phyloP scores from a whole-genome alignment of 164 flowering plant genomes.

The Liquidambar formosana region DNA sequence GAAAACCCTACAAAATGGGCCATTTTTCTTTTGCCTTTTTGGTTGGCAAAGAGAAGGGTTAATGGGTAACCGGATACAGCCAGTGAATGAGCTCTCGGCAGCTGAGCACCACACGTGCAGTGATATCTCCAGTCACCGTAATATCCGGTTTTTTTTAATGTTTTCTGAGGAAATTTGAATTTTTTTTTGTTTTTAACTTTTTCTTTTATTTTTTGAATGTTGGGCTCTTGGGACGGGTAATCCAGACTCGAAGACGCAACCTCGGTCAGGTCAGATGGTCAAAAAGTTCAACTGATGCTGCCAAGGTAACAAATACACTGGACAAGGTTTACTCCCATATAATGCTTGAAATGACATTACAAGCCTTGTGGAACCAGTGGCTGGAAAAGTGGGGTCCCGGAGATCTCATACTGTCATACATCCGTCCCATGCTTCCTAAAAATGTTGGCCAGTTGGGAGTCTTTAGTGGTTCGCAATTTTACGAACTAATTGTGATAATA shows the following conservation, averaged over 20 bases:
- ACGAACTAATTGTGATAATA: too few species aligned
- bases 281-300: conserved; percentile 2
- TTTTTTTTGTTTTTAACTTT: neutral
- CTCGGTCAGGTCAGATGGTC: neutral
- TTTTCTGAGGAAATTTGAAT: neutral
- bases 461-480: too few species aligned
- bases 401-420: too few species aligned
- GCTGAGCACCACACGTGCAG: conserved; percentile 43
- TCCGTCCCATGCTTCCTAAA: too few species aligned
- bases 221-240: neutral
- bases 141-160: conserved; percentile 4
- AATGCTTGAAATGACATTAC: neutral
- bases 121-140: conserved; percentile 21
- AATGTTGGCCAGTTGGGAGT: too few species aligned
- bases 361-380: too few species aligned
- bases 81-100: conserved; percentile 30
- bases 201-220: neutral
- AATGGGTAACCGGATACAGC: conserved; percentile 22
- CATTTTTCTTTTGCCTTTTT: neutral
- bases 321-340: neutral
- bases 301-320: neutral
- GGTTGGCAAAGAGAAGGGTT: neutral
- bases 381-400: too few species aligned
- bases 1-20: conserved; percentile 6
- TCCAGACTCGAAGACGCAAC: conserved; percentile 1